Evolutionary conservation across 768 basidiomycete genomes (phyloP).

Genomic region (Amanita rimosa): DNA sequence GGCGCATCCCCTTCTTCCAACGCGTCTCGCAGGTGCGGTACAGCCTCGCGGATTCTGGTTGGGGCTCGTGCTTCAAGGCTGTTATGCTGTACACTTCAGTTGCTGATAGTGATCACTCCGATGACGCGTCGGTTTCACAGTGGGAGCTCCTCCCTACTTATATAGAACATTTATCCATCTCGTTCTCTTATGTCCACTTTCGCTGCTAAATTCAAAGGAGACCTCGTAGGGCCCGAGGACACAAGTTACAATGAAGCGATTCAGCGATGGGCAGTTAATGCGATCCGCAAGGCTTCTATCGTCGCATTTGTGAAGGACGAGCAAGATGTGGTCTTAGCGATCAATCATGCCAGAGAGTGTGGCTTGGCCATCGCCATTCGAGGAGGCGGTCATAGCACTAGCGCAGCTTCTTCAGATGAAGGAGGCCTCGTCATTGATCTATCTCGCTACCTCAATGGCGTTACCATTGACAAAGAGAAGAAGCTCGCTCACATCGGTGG

Average conservation of each 20-base stretch:
- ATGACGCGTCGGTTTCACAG: too few relatives aligned
- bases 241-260: slow-evolving; percentile 27
- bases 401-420: slow-evolving; percentile 31
- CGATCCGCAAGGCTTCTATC: slow-evolving; percentile 25
- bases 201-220: slow-evolving; percentile 18
- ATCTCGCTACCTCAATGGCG: slow-evolving; percentile 27
- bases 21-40: too few relatives aligned
- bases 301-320: slow-evolving; percentile 32
- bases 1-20: too few relatives aligned
- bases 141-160: too few relatives aligned
- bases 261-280: slow-evolving; percentile 32
- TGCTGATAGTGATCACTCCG: too few relatives aligned
- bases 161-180: too few relatives aligned
- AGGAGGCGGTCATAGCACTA: slow-evolving; percentile 35
- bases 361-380: slow-evolving; percentile 29
- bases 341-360: slow-evolving; percentile 24
- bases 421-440: slow-evolving; percentile 41
- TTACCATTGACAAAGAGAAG: slow-evolving; percentile 25
- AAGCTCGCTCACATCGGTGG: slow-evolving; percentile 31
- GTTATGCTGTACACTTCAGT: too few relatives aligned
- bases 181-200: slow-evolving; percentile 5
- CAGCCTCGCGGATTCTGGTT: too few relatives aligned
- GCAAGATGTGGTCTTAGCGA: slow-evolving; percentile 24
- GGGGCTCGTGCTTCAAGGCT: too few relatives aligned
- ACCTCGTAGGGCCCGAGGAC: slow-evolving; percentile 26